These are phyloP conservation scores for Scortechinia acanthostroma DNA, from an alignment of 2,329 filamentous ascomycete genomes.

Conservation along the genomic window DNA sequence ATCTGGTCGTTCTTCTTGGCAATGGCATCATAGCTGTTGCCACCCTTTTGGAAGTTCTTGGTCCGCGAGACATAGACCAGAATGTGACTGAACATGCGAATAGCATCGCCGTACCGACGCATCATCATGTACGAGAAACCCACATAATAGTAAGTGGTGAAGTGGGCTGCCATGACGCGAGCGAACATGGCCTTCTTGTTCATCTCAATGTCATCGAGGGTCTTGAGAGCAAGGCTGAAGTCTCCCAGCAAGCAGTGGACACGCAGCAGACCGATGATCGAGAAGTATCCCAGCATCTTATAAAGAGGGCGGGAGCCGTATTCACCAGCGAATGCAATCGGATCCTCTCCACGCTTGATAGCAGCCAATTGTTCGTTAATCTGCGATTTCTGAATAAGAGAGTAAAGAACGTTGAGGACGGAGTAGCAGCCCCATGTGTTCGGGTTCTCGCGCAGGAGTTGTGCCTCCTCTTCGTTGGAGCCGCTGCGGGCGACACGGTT, in stretches of 20 bases:
- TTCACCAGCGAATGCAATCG: slow-evolving; percentile 79
- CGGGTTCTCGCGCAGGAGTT: slow-evolving; percentile 87
- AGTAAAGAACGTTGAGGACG: slow-evolving; percentile 97
- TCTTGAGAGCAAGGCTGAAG: slow-evolving; percentile 97
- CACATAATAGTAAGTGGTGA: slow-evolving; percentile 99
- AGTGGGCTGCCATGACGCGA: slow-evolving; percentile 97
- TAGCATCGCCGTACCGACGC: slow-evolving; percentile 97
- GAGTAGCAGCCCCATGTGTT: slow-evolving; percentile 99
- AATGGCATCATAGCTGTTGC: slow-evolving; percentile 86
- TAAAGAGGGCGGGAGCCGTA: slow-evolving; percentile 93
- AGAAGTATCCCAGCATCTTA: slow-evolving; percentile 98
- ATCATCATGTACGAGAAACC: slow-evolving; percentile 99
- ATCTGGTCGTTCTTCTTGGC: slow-evolving; percentile 99
- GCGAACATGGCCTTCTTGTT: slow-evolving; percentile 99
- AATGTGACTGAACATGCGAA: slow-evolving; percentile 99
- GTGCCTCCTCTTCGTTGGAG: slow-evolving; percentile 84
- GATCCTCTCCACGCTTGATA: slow-evolving; percentile 89
- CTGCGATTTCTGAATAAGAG: slow-evolving; percentile 93
- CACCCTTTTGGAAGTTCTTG: slow-evolving; percentile 99
- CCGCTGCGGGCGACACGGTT: slow-evolving; percentile 79
- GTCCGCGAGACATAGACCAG: slow-evolving; percentile 96
- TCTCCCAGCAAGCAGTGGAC: slow-evolving; percentile 95
- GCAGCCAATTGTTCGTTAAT: slow-evolving; percentile 95
- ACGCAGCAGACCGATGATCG: slow-evolving; percentile 90
- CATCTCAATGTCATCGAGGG: slow-evolving; percentile 96